phyloP scores from a whole-genome alignment of 495 filamentous ascomycete species.

The Aspergillus bridgeri region DNA sequence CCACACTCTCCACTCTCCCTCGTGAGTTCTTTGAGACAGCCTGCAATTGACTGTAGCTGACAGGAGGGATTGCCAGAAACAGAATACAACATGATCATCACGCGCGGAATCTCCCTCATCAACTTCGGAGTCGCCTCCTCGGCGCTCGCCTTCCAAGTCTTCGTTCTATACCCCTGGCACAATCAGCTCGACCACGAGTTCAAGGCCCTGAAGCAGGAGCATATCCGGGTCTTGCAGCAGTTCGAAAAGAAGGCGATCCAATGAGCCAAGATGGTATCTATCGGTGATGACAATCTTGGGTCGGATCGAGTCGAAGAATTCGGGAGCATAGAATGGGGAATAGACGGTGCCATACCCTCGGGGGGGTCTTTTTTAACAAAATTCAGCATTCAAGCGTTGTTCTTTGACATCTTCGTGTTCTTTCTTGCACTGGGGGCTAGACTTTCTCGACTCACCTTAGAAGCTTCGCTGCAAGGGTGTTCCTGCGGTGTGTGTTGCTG shows the following conservation, averaged over 20 bases:
- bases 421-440: too few species aligned
- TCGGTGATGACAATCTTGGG: neutral
- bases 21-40: neutral
- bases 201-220: constrained; percentile 52
- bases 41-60: neutral
- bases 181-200: constrained; percentile 59
- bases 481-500: too few species aligned
- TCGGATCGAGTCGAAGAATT: neutral
- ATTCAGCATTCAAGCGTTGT: neutral
- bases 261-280: neutral
- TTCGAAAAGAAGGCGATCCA: neutral
- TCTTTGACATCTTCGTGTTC: too few species aligned
- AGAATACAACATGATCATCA: constrained; percentile 44
- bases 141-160: constrained; percentile 61
- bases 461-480: too few species aligned
- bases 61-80: neutral
- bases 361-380: neutral
- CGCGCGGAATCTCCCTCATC: constrained; percentile 55
- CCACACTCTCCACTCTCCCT: neutral
- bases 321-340: neutral
- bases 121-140: constrained; percentile 60
- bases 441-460: too few species aligned
- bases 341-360: neutral
- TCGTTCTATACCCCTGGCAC: constrained; percentile 66
- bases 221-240: constrained; percentile 33